phyloP scores from a whole-genome alignment of 1,284 basidiomycete species.

The Irpex sp. region DNA sequence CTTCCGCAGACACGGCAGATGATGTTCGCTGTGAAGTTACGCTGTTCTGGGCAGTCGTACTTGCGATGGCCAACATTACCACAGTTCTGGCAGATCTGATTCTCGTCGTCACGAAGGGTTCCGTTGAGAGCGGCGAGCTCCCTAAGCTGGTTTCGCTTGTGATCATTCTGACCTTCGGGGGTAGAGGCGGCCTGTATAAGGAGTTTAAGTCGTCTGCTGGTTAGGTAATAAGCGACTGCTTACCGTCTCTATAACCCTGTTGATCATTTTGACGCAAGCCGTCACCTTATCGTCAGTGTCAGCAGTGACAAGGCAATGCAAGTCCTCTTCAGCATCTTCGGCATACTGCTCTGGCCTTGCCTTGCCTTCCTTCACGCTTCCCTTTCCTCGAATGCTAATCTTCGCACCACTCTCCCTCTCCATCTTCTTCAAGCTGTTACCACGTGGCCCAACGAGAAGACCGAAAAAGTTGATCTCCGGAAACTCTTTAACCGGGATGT shows the following conservation, averaged over 20 bases:
- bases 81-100: conserved; percentile 98
- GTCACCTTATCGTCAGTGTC: conserved; percentile 92
- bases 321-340: conserved; percentile 97
- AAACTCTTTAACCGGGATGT: conserved; percentile 99
- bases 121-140: conserved; percentile 98
- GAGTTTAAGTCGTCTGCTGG: conserved; percentile 10
- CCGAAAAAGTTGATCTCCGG: conserved; percentile 99
- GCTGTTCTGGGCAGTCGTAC: conserved; percentile 96
- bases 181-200: conserved; percentile 86
- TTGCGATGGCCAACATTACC: conserved; percentile 93
- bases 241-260: conserved; percentile 97
- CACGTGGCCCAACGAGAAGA: conserved; percentile 95
- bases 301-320: conserved; percentile 96
- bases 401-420: conserved; percentile 97
- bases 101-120: conserved; percentile 98
- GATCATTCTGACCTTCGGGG: conserved; percentile 98
- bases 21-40: conserved; percentile 96
- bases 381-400: conserved; percentile 97
- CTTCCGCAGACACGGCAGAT: conserved; percentile 96
- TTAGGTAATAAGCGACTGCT: conserved; percentile 28
- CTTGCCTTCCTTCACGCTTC: conserved; percentile 98
- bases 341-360: conserved; percentile 89
- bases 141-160: conserved; percentile 98
- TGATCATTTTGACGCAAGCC: conserved; percentile 92
- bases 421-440: conserved; percentile 99